These are phyloP conservation scores for Coffea eugenioides DNA, from an alignment of 257 asterid species.

Conservation along the genomic window DNA sequence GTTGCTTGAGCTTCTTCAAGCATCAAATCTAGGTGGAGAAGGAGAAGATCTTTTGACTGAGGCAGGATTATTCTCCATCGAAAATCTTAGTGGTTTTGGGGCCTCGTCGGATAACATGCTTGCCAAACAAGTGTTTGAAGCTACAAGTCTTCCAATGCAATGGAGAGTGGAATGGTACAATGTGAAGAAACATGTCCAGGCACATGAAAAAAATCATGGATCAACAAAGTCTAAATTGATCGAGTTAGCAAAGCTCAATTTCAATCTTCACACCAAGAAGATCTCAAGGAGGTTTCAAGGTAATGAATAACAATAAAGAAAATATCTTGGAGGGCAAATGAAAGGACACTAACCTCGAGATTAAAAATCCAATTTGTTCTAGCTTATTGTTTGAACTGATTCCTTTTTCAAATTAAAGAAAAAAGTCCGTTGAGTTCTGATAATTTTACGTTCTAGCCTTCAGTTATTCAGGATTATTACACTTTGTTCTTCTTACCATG, in stretches of 20 bases:
- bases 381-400: no score
- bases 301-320: no score
- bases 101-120: background rate
- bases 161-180: conserved; percentile 53
- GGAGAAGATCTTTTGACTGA: conserved; percentile 30
- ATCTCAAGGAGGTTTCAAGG: conserved; percentile 32
- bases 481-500: no score
- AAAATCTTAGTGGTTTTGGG: background rate
- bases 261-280: background rate
- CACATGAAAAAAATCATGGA: conserved; percentile 4
- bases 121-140: background rate
- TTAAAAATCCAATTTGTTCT: no score
- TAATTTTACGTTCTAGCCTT: no score
- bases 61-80: conserved; percentile 20
- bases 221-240: background rate
- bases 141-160: conserved; percentile 31
- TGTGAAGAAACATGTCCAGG: conserved; percentile 34
- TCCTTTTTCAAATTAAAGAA: no score
- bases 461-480: no score
- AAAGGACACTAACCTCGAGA: no score
- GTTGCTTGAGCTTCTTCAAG: conserved; percentile 44
- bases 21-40: conserved; percentile 43
- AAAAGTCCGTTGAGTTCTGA: no score
- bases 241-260: no score
- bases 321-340: no score